Evolutionary conservation across 2,329 filamentous ascomycete genomes (phyloP).

Genomic region (Ceratocystis diversiconidia): DNA sequence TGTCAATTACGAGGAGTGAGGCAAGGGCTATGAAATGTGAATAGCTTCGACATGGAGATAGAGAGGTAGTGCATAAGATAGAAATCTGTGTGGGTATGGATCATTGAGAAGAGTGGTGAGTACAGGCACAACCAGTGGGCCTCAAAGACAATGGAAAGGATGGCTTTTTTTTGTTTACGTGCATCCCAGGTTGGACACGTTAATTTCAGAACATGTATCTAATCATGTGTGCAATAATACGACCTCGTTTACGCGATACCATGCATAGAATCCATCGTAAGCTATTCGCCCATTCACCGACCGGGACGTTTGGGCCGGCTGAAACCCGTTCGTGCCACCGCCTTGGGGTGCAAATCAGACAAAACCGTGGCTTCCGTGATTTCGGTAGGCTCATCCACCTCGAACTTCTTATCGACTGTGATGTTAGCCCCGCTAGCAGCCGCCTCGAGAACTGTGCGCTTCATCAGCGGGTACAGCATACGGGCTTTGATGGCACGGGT

Average conservation of each 20-base stretch:
- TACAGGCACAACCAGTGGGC: neutral
- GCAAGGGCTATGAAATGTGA: neutral
- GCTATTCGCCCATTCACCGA: conserved; percentile 28
- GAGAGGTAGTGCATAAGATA: neutral
- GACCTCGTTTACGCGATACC: neutral
- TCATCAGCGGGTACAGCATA: conserved; percentile 70
- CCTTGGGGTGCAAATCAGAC: conserved; percentile 54
- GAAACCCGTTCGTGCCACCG: conserved; percentile 53
- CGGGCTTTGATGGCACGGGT: conserved; percentile 63
- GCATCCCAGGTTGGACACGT: neutral
- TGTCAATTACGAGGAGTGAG: conserved; percentile 13
- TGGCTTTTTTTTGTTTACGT: neutral
- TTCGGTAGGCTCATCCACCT: conserved; percentile 53
- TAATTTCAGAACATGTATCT: neutral
- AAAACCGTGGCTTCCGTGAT: conserved; percentile 52
- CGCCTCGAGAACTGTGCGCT: conserved; percentile 49
- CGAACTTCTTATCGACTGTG: conserved; percentile 54
- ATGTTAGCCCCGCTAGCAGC: conserved; percentile 53
- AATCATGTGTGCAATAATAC: too few relatives aligned
- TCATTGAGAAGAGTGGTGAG: neutral
- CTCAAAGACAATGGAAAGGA: neutral
- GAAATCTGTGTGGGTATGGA: neutral
- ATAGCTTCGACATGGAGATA: neutral
- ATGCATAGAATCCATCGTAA: conserved; percentile 5
- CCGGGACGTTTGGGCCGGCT: conserved; percentile 69